Percentiles rank a stretch among this genome's conserved stretches.
Evolutionary conservation across 2,329 filamentous ascomycete genomes (phyloP).

Genomic region (Chaetomiaceae sp.): DNA sequence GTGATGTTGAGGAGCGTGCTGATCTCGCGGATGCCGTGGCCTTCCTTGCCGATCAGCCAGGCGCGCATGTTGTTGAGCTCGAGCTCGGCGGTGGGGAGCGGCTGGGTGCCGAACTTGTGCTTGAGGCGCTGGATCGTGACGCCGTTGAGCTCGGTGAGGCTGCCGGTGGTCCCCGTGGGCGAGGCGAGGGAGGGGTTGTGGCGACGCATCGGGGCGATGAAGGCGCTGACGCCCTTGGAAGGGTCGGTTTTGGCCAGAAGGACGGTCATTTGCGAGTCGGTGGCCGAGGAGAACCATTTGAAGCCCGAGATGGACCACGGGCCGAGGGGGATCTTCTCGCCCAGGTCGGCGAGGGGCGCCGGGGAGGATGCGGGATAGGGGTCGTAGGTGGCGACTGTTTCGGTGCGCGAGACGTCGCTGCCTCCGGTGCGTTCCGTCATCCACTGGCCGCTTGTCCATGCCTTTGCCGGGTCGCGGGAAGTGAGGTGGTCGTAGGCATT

Average conservation of each 20-base stretch:
- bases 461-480: conserved; percentile 44
- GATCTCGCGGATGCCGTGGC: conserved; percentile 64
- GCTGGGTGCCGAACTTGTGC: conserved; percentile 66
- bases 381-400: conserved; percentile 51
- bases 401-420: conserved; percentile 64
- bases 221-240: conserved; percentile 52
- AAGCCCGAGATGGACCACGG: conserved; percentile 61
- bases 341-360: conserved; percentile 27
- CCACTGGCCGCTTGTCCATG: conserved; percentile 73
- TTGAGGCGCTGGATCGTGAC: conserved; percentile 66
- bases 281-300: conserved; percentile 68
- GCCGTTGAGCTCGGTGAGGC: conserved; percentile 58
- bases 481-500: conserved; percentile 51
- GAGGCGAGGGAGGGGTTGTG: conserved; percentile 30
- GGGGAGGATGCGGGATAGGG: conserved; percentile 21
- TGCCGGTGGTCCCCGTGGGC: conserved; percentile 29
- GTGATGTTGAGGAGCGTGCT: conserved; percentile 65
- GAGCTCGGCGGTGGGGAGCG: conserved; percentile 68
- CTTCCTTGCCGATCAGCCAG: conserved; percentile 63
- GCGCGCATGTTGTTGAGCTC: conserved; percentile 59
- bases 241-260: conserved; percentile 56
- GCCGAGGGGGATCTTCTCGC: conserved; percentile 42
- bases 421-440: conserved; percentile 70
- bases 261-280: conserved; percentile 60
- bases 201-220: conserved; percentile 60